Evolutionary conservation across 331 rosid genomes (phyloP), one percentile per base, ranked within the genome.

Genomic region (Dryas integrifolia): DNA sequence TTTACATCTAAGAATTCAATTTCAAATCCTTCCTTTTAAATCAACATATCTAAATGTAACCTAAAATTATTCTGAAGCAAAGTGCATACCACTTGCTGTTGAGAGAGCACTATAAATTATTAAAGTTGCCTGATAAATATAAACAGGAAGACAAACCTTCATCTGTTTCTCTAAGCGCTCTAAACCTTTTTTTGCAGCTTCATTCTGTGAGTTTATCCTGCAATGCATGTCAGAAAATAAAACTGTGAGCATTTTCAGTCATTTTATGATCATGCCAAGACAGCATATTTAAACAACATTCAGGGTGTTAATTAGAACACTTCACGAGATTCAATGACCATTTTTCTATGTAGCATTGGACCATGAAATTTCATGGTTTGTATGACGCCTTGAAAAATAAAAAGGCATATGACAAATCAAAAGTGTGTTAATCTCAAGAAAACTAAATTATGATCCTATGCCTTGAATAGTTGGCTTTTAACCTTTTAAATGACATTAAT

Each of bases 151-250:
- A 70, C 70, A 72, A 79, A 95, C 99, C 99, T 95, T 92, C 99
- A 92, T 92, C 72, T 79, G 98, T 82, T 95, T 95, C 84, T 95
- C 99, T 69, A 95, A 82, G 75, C 99, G 98, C 77, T 92, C 98
- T 52, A 95, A 86, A 43, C 99, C 98, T 70, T 87, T 88, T 72
- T 88, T 92, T 38, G 98, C 99, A 66, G 97, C 99, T 83, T 92
- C 97, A 69, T 92, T 95, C 74, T 87, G 99, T 44, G 88, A 84
- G 83, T 95, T 95, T 85, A 95, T 85, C 88, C 99, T 95, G 91
- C 77, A 77, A 84, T 4, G 55, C 58, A 65, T 47, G 67, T 47
- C 69, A 52, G 71, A 65, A 71, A 61, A 40, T 24, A 49, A 51
- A 67, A 50, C 21, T 69, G 35, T 62, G 46, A 62, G 56, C 43